Evolutionary conservation across 179 eudicot species (phyloP), one percentile per base, ranked within the genome.

Genomic region (Beta corolliflora): DNA sequence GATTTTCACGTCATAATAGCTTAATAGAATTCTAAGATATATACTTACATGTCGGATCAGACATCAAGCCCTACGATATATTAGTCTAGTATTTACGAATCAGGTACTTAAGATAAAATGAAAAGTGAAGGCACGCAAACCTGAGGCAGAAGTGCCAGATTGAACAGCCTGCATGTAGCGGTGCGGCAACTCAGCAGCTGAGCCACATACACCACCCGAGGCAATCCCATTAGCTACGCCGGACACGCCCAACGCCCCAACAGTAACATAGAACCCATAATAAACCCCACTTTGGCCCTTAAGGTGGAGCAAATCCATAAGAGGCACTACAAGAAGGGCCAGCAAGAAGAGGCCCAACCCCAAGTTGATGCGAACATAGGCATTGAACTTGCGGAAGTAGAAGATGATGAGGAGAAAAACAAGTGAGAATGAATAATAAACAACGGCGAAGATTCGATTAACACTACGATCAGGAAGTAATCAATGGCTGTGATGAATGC

Each of bases 141-240:
- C 98, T 80, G 98, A 94, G 81, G 95, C 92, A 61, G 93, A 94
- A 68, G 95, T 90, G 0, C 98, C 98, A 23, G 94, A 91, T 16
- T 89, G 0, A 79, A 85, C 86, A 61, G 98, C 95, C 85, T 93
- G 98, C 97, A 93, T 91, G 73, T 93, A 94, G 83, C 95, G 83
- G 63, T 87, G 89, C 5, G 98, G 97, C 89, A 94, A 23, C 85
- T 94, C 94, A 6, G 94, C 95, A 3, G 93, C 97, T 9, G 91
- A 81, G 73, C 94, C 98, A n/a, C 76, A 94, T 82, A 94, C 56
- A 3, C 97, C 88, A 9, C 93, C 89, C 78, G 90, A 93, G 9
- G 91, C 95, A 82, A 93, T 72, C 23, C 86, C 94, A 80, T 89
- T 91, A 0, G 90, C 98, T 16, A 94, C 9, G 0, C 91, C 97